Base-by-base conservation (phyloP, 2,329 filamentous ascomycete genomes). In the Penicillium sp. region DNA sequence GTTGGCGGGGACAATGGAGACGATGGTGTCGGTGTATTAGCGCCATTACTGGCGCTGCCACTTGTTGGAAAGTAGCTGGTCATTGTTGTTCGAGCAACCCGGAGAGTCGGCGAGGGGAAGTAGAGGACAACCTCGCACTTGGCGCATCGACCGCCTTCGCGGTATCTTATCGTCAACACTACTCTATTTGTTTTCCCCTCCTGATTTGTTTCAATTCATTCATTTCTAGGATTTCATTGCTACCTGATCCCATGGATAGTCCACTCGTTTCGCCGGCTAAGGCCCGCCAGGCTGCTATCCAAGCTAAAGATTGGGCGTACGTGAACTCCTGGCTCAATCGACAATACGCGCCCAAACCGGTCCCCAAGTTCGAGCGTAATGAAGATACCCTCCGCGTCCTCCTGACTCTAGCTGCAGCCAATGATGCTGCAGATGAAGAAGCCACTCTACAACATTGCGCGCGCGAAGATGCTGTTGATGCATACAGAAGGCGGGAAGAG, bases 281-380 rank as follows among this genome's bases (percentile, higher is more conserved):
- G 72, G 83, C 84, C 23, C 88, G 91, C 58, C 87, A 89, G 60
- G 89, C 91, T 65, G 89, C 90, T 61, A 89, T 89, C 13, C 87
- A 89, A 61, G 90, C 91, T 47, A 93, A 93, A 71, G 93, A 97
- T 76, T 97, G 93, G 93, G 88, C 87, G 55, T 91, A 90, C 64
- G 84, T 97, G 65, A 91, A 96, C 75, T 80, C 81, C 66, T 97
- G 93, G 93, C 85, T 97, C 12, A 80, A 82, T 45, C 82, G 84
- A 58, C 89, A 89, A 69, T 90, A 89, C 65, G 81, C 82, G 44
- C 83, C 84, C 31, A 84, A 83, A 45, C 72, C 82, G 0, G 78
- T 88, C 0, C 92, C 91, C 0, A 71, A 81, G 0, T 96, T 96
- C 73, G 93, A 97, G 77, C 88, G 91, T 67, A 97, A 94, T 70